Percentiles rank a stretch among this genome's conserved stretches.
Evolutionary conservation across 805 yeast species (phyloP).

Genomic region (Starmerella sirachaensis): DNA sequence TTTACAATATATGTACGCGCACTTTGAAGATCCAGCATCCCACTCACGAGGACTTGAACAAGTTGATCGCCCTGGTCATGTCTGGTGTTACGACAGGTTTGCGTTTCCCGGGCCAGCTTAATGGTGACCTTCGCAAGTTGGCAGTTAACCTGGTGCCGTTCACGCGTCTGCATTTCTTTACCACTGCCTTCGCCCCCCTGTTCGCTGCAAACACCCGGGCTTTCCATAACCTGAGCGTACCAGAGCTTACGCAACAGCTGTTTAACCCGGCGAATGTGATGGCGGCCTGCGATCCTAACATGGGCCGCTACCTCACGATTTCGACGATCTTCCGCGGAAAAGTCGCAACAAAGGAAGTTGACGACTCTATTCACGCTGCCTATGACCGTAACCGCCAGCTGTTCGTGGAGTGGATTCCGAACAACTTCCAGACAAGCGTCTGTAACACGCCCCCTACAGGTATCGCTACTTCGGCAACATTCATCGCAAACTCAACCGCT

Average conservation of each 20-base stretch:
- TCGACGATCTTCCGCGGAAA: slow-evolving; percentile 94
- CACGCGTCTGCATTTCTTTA: slow-evolving; percentile 92
- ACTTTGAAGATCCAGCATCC: slow-evolving; percentile 75
- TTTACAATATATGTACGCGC: slow-evolving; percentile 78
- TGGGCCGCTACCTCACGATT: slow-evolving; percentile 84
- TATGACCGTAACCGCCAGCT: slow-evolving; percentile 72
- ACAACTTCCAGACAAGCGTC: slow-evolving; percentile 88
- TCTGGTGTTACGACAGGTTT: slow-evolving; percentile 91
- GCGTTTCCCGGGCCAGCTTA: slow-evolving; percentile 91
- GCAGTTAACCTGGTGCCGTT: slow-evolving; percentile 93
- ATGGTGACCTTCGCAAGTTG: slow-evolving; percentile 82
- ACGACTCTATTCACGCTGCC: slow-evolving; percentile 81
- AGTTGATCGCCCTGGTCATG: slow-evolving; percentile 81
- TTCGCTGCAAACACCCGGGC: slow-evolving; percentile 71
- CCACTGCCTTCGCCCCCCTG: slow-evolving; percentile 91
- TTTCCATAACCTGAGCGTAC: slow-evolving; percentile 76
- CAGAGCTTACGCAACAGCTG: slow-evolving; percentile 91
- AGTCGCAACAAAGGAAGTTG: slow-evolving; percentile 86
- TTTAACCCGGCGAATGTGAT: slow-evolving; percentile 86
- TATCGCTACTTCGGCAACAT: slow-evolving; percentile 81
- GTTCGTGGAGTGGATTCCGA: slow-evolving; percentile 94
- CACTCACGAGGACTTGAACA: slow-evolving; percentile 66
- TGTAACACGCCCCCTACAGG: slow-evolving; percentile 86
- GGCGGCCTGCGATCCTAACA: slow-evolving; percentile 92
- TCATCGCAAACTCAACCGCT: slow-evolving; percentile 87